Percentiles rank a stretch among this genome's conserved stretches.
These are phyloP conservation scores for Sphagnum contortum DNA, from an alignment of 225 moss, liverwort and hornwort genomes.

Conservation along the genomic window DNA sequence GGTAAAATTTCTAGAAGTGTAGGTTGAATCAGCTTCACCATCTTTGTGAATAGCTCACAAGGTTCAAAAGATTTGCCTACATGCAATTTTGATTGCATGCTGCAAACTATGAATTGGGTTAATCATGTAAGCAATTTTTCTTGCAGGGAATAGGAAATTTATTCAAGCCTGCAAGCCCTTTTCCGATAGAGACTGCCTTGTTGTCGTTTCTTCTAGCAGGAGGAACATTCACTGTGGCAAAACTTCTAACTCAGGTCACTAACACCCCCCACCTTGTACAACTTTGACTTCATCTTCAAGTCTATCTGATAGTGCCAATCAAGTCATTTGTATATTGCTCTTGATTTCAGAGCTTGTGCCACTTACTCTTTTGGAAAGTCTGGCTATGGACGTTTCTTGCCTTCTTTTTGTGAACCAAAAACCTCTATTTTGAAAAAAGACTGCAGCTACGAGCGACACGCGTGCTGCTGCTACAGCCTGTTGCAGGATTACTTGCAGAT, in stretches of 20 bases:
- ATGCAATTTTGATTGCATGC: not conserved
- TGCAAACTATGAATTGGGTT: not conserved
- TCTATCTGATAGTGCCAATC: too few species aligned
- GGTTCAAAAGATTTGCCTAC: too few species aligned
- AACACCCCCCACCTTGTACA: not conserved
- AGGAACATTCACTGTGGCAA: constrained; percentile 52
- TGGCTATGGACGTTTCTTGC: not conserved
- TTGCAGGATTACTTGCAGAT: constrained; percentile 49
- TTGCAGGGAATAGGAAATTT: constrained; percentile 49
- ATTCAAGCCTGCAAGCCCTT: constrained; percentile 44
- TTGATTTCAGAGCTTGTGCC: not conserved
- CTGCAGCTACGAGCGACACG: constrained; percentile 53
- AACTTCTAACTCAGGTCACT: constrained; percentile 43
- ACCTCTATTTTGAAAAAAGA: constrained; percentile 1
- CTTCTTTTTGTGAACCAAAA: not conserved
- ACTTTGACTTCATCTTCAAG: too few species aligned
- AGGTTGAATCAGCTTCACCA: not conserved
- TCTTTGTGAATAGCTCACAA: too few species aligned
- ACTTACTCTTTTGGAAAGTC: not conserved
- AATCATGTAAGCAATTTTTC: not conserved
- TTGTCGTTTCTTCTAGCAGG: constrained; percentile 50
- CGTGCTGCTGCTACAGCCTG: constrained; percentile 31
- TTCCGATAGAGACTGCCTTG: constrained; percentile 52
- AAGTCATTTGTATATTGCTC: too few species aligned
- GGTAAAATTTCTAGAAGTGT: constrained; percentile 21